Evolutionary conservation across 2,329 filamentous ascomycete species (phyloP), one percentile per base, ranked within the genome.

Genomic region (Cercospora berteroae): DNA sequence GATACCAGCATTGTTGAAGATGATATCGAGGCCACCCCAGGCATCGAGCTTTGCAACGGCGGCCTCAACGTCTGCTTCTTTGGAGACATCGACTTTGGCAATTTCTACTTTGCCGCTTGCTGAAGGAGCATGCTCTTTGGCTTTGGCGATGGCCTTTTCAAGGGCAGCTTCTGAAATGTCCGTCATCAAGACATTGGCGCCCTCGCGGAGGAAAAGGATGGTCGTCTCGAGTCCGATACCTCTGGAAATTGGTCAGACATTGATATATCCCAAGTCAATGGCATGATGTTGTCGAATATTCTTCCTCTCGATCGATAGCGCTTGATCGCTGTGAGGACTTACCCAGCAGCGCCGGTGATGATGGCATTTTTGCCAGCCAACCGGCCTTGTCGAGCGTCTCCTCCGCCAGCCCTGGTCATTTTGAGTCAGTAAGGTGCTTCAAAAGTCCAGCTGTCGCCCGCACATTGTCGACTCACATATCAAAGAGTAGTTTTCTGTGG

Each of bases 1-100:
- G 80, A 97, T 97, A 64, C 94, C 94, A 25, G 94, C 94, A 79
- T 97, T 97, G 88, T 97, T 97, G 88, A 97, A 97, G 75, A 97
- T 92, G 77, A 97, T 84, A 79, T 97, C 94, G 3, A 95, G 81
- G 55, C 94, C 94, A 76, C 94, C 94, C 91, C 92, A 96, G 66
- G 87, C 78, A 80, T 97, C 94, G 66, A 94, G 82, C 9, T 86
- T 81, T 73, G 91, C 90, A 62, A 97, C 84, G 78, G 91, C 88
- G 65, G 88, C 87, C 76, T 93, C 82, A 33, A 97, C 88, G 65
- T 95, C 87, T 68, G 86, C 80, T 79, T 97, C 94, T 76, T 93
- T 94, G 78, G 92, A 93, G 64, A 97, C 94, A 77, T 97, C 93
- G 80, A 88, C 89, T 71, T 86, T 81, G 68, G 81, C 80, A 56